Conservation (phyloP, 257 asterid genomes). For the Striga asiatica region DNA sequence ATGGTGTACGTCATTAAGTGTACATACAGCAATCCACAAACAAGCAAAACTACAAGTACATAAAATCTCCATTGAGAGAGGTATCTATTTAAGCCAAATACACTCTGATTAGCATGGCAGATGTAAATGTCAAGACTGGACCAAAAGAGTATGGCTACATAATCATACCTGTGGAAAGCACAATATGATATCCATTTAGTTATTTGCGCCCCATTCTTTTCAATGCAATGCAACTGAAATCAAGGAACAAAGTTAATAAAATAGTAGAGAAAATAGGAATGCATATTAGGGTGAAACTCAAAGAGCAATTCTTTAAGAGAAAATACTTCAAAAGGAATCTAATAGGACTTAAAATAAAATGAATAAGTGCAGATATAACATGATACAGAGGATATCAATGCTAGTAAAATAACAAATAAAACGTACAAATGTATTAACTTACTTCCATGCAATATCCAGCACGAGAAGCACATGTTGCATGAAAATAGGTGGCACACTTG, state of each 20-base stretch:
- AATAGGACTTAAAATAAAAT: neutral
- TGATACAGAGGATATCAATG: neutral
- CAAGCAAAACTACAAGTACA: too few species aligned
- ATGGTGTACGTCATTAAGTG: too few species aligned
- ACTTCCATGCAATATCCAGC: constrained; percentile 94
- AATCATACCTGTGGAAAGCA: constrained; percentile 64
- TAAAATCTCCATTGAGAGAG: neutral
- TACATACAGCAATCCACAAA: too few species aligned
- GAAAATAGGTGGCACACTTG: constrained; percentile 79
- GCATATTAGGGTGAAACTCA: neutral
- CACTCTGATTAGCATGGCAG: neutral
- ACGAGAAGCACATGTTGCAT: constrained; percentile 80
- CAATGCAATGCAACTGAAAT: constrained; percentile 69
- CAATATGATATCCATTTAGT: constrained; percentile 85
- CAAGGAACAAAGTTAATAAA: constrained; percentile 15
- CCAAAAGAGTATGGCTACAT: constrained; percentile 6
- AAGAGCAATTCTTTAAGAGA: neutral
- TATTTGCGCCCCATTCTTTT: constrained; percentile 59
- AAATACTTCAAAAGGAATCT: neutral
- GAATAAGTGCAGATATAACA: neutral
- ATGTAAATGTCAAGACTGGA: neutral
- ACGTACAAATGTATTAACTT: constrained; percentile 20
- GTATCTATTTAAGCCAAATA: neutral
- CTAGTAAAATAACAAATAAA: constrained; percentile 1
- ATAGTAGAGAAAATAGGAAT: too few species aligned